phyloP scores from a whole-genome alignment of 2,329 filamentous ascomycete genomes.

The Hymenoscyphus salicellus region DNA sequence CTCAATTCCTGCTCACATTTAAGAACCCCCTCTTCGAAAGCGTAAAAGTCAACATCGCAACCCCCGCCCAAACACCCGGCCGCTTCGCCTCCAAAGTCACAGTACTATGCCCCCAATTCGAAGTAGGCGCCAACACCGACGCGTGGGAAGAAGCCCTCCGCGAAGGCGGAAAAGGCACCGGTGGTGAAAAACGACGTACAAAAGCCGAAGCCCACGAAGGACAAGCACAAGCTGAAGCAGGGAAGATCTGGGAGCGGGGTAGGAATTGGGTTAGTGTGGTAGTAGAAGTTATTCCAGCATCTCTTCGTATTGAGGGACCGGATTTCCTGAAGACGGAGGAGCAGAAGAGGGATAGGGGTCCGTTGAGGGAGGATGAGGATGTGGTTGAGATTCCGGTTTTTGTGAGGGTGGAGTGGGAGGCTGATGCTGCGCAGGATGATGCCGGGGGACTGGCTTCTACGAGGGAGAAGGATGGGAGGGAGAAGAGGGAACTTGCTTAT shows the following conservation, averaged over 20 bases:
- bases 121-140: slow-evolving; percentile 90
- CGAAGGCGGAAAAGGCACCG: slow-evolving; percentile 39
- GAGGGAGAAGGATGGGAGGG: slow-evolving; percentile 60
- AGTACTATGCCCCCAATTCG: slow-evolving; percentile 89
- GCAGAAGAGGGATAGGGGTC: slow-evolving; percentile 42
- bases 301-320: slow-evolving; percentile 26
- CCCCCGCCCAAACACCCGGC: slow-evolving; percentile 74
- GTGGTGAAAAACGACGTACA: slow-evolving; percentile 40
- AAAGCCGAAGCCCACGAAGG: slow-evolving; percentile 37
- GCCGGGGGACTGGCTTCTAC: slow-evolving; percentile 37
- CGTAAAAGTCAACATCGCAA: slow-evolving; percentile 83
- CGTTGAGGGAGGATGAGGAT: slow-evolving; percentile 58
- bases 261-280: slow-evolving; percentile 95
- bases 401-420: slow-evolving; percentile 87
- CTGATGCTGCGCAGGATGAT: slow-evolving; percentile 61
- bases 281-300: slow-evolving; percentile 74
- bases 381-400: slow-evolving; percentile 86
- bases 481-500: slow-evolving; percentile 86
- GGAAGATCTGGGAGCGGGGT: slow-evolving; percentile 93
- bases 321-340: slow-evolving; percentile 34
- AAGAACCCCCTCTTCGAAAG: slow-evolving; percentile 92
- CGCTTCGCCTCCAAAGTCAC: slow-evolving; percentile 78
- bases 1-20: slow-evolving; percentile 83
- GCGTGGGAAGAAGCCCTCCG: slow-evolving; percentile 84
- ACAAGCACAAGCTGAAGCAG: slow-evolving; percentile 67